These are phyloP conservation scores for Cladosporium sp. DNA, from an alignment of 2,329 filamentous ascomycete genomes.

Conservation along the genomic window DNA sequence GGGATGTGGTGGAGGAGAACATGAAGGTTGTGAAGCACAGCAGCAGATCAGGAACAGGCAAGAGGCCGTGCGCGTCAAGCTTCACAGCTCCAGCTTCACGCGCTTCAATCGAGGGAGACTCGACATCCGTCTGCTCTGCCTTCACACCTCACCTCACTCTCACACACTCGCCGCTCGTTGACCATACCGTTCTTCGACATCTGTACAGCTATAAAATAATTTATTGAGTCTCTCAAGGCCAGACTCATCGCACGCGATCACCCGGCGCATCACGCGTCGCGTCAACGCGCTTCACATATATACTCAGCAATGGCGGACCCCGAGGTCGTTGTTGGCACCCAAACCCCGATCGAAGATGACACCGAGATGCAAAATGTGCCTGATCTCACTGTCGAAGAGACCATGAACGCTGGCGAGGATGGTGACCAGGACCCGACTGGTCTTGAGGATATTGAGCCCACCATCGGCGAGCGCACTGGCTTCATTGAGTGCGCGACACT, in stretches of 20 bases:
- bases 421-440: conserved; percentile 37
- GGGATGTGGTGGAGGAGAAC: background rate
- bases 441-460: conserved; percentile 47
- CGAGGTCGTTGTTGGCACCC: conserved; percentile 33
- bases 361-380: conserved; percentile 48
- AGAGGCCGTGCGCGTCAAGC: background rate
- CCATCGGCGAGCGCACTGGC: conserved; percentile 40
- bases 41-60: background rate
- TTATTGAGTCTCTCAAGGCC: background rate
- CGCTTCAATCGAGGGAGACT: background rate
- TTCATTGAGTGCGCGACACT: conserved; percentile 47
- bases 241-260: background rate
- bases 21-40: background rate
- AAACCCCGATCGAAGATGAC: conserved; percentile 28
- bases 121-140: background rate
- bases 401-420: conserved; percentile 21
- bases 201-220: background rate
- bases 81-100: background rate
- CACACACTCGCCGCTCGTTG: background rate
- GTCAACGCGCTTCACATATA: background rate
- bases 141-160: background rate
- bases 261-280: conserved; percentile 9
- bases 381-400: conserved; percentile 25
- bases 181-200: background rate
- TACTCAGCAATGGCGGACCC: conserved; percentile 34